phyloP scores from a whole-genome alignment of 2,329 filamentous ascomycete species.

The Talaromyces islandicus region DNA sequence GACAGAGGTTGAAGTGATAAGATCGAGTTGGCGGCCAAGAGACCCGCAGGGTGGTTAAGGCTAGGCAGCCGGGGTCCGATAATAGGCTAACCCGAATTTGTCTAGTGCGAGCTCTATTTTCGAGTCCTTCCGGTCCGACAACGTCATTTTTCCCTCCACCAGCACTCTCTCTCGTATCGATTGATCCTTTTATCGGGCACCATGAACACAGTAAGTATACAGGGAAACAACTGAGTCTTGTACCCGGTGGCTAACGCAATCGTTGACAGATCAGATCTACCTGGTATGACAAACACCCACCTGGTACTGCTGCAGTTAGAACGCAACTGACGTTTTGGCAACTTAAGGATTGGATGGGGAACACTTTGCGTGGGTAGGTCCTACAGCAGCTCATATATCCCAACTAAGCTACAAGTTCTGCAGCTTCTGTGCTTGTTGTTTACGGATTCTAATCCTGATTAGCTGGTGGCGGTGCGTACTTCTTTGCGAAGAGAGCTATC shows the following conservation, averaged over 20 bases:
- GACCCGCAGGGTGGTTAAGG: not conserved
- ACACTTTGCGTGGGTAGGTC: conserved; percentile 74
- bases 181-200: conserved; percentile 8
- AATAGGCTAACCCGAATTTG: not conserved
- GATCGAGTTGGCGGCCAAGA: not conserved
- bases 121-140: not conserved
- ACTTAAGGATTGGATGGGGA: conserved; percentile 78
- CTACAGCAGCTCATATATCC: not conserved
- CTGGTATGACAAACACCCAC: conserved; percentile 34
- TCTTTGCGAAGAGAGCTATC: conserved; percentile 91
- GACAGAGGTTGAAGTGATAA: not conserved
- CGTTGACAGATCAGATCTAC: conserved; percentile 50
- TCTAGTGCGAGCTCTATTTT: not conserved
- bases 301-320: not conserved
- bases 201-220: conserved; percentile 45
- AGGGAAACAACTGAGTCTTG: not conserved
- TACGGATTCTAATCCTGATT: conserved; percentile 3
- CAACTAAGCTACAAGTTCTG: not conserved
- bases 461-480: conserved; percentile 90
- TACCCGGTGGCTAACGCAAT: not conserved
- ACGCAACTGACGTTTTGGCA: conserved; percentile 14
- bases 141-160: not conserved
- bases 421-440: not conserved
- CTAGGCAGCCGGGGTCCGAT: not conserved
- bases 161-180: not conserved